Conservation (phyloP, 2,329 filamentous ascomycete genomes). For the Talaromyces sp. region DNA sequence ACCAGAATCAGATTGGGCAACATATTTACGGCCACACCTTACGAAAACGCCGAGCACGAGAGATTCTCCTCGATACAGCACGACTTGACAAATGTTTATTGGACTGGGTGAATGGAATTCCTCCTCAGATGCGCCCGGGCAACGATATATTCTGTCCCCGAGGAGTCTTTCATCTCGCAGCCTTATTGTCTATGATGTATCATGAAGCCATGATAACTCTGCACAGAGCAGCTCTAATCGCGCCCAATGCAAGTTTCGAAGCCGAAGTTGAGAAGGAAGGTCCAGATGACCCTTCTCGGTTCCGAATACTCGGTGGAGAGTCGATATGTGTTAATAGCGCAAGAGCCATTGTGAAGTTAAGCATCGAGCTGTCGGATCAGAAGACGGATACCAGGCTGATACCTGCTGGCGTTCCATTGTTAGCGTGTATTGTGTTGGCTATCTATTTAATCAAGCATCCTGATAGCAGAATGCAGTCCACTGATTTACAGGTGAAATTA, state of each 20-base stretch:
- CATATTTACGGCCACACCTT: constrained; percentile 14
- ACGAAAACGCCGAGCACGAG: constrained; percentile 8
- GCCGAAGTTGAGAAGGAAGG: constrained; percentile 11
- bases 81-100: constrained; percentile 11
- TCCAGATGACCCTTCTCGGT: constrained; percentile 12
- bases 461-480: constrained; percentile 12
- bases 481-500: not conserved
- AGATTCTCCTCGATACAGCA: constrained; percentile 10
- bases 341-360: constrained; percentile 9
- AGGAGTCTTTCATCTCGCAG: constrained; percentile 6
- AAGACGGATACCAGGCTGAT: constrained; percentile 7
- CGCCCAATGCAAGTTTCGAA: constrained; percentile 9
- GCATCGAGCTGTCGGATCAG: constrained; percentile 10
- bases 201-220: constrained; percentile 14
- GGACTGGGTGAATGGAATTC: constrained; percentile 10
- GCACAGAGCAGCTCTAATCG: constrained; percentile 8
- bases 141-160: constrained; percentile 11
- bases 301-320: constrained; percentile 11
- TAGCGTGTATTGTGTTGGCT: constrained; percentile 14
- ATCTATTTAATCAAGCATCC: constrained; percentile 13
- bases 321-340: constrained; percentile 12
- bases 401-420: constrained; percentile 7
- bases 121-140: constrained; percentile 10
- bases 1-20: constrained; percentile 6
- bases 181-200: constrained; percentile 11